phyloP scores from a whole-genome alignment of 2,329 filamentous ascomycete species.

The Dothiorella sarmentorum region DNA sequence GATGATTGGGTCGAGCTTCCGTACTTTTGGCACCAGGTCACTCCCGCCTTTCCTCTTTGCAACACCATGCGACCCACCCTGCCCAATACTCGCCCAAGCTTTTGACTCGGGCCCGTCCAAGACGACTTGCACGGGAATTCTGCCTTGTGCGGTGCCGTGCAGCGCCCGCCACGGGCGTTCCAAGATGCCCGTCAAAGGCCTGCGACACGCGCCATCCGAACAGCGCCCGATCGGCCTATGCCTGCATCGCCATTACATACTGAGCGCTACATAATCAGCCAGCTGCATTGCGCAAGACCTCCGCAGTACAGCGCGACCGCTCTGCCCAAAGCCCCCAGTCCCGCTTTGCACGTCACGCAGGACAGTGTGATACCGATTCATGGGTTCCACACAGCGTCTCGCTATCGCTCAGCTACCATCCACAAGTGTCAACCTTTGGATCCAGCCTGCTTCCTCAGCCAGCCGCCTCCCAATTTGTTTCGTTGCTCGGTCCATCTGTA shows the following conservation, averaged over 20 bases:
- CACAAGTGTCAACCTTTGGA: too few species aligned
- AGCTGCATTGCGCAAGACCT: neutral
- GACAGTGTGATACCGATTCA: too few species aligned
- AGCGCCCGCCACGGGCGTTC: neutral
- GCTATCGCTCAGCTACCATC: too few species aligned
- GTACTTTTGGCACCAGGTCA: neutral
- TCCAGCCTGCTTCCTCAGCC: too few species aligned
- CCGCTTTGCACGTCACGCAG: neutral
- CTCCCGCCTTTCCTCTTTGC: neutral
- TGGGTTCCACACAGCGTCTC: too few species aligned
- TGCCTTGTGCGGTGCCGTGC: neutral
- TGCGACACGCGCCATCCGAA: neutral
- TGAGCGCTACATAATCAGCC: too few species aligned
- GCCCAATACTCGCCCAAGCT: neutral
- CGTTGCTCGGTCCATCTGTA: too few species aligned
- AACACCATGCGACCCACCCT: neutral
- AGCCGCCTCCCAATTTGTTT: too few species aligned
- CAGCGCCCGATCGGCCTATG: neutral
- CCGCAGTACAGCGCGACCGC: neutral
- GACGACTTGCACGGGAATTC: neutral
- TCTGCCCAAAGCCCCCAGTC: neutral
- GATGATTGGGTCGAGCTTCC: slow-evolving; percentile 13
- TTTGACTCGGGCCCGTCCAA: neutral
- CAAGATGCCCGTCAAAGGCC: neutral
- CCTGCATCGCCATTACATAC: neutral